Percentiles rank a stretch among this genome's conserved stretches.
Conservation (phyloP, 2,329 filamentous ascomycete species). For the Xylaria sp. region DNA sequence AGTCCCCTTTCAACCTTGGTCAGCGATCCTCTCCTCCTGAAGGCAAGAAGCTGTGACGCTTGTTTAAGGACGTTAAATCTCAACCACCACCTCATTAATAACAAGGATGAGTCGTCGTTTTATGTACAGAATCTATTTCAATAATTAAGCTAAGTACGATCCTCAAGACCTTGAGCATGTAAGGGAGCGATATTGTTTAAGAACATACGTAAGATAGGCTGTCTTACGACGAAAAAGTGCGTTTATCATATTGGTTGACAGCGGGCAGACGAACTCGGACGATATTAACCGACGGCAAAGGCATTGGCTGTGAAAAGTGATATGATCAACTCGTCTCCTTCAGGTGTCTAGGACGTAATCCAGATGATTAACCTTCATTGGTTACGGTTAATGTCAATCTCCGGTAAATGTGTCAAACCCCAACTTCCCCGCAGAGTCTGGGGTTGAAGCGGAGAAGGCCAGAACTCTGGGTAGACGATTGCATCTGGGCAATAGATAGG, state of each 20-base stretch:
- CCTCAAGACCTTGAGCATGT: background rate
- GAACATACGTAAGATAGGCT: background rate
- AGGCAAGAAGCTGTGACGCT: too few relatives aligned
- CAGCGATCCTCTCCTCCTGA: background rate
- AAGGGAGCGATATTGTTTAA: background rate
- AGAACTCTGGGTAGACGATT: background rate
- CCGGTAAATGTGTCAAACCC: slow-evolving; percentile 27
- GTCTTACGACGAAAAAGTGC: background rate
- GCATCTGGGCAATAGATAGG: slow-evolving; percentile 3
- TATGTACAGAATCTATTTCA: background rate
- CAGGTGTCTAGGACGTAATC: background rate
- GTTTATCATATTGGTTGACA: background rate
- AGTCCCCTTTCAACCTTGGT: background rate
- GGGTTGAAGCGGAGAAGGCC: slow-evolving; percentile 23
- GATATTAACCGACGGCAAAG: slow-evolving; percentile 8
- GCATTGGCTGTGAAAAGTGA: background rate
- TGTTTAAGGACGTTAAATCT: background rate
- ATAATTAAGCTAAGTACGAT: background rate
- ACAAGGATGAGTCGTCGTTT: background rate
- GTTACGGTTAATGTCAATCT: slow-evolving; percentile 27
- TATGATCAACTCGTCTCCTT: background rate
- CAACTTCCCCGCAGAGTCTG: slow-evolving; percentile 30
- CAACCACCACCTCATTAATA: background rate
- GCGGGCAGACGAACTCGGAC: background rate
- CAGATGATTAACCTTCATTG: slow-evolving; percentile 12